Base-by-base conservation (phyloP, 2,329 filamentous ascomycete genomes). In the Botryosphaeria dothidea region DNA sequence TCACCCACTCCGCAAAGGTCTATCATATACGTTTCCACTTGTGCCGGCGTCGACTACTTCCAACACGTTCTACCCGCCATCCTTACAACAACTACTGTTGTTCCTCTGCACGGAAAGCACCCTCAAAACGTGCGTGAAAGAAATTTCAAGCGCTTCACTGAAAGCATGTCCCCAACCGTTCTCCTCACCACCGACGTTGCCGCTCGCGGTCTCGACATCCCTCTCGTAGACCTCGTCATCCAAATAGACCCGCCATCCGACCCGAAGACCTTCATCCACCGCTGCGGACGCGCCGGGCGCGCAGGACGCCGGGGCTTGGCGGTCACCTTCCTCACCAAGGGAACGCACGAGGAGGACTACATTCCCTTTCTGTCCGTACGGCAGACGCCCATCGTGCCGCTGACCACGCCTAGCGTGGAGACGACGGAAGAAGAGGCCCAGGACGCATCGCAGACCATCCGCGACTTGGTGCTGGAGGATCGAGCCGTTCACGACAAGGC, bases 1-100 rank as follows among this genome's bases (percentile, higher is more conserved):
- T 83, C 90, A n/a, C 86, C 91, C 0, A 85, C 83, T 4, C 94
- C 94, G 0, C 89, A 93, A 68, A 93, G 93, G 73, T 90, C 88
- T 34, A 97, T 99, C 62, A 84, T 97, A 62, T 99, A 97, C 75
- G 84, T 98, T 23, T 96, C 93, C 0, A 97, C 94, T 2, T 97
- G 95, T 75, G 93, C 93, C 34, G 91, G 92, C 0, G 95, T 99
- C 66, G 94, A 98, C 77, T 98, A 98, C 79, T 96, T 96, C 75
- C 88, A 93, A 66, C 86, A 92, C 69, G 82, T 96, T 5, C 82
- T 99, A 1, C 91, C 92, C 0, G 78, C 84, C 2, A 79, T 97
- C 5, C 80, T 99, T 0, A 90, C 90, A 1, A 77, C 84, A 8
- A 72, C 84, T 1, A 81, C 86, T 0, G 80, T 97, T 3, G 85